Evolutionary conservation across 2,329 filamentous ascomycete species (phyloP).

Genomic region (Lasiodiplodia citricola): DNA sequence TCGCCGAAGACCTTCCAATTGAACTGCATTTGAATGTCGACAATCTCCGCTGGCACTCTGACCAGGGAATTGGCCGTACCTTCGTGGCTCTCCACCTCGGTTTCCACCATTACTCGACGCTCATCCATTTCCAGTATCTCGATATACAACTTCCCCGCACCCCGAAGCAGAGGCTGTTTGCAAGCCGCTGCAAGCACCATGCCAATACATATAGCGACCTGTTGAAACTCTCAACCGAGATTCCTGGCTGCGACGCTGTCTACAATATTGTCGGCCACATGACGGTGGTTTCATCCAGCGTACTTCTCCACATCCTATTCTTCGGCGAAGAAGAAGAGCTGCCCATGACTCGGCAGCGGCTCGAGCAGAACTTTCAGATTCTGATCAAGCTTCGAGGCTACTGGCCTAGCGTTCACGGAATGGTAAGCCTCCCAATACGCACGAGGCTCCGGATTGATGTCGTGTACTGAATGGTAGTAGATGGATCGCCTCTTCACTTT

Average conservation of each 20-base stretch:
- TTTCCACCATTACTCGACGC: conserved; percentile 54
- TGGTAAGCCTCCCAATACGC: neutral
- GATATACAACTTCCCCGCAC: conserved; percentile 36
- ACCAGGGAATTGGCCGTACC: conserved; percentile 48
- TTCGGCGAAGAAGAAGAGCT: conserved; percentile 48
- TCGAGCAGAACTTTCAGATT: conserved; percentile 54
- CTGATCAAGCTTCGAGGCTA: conserved; percentile 48
- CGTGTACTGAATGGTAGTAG: conserved; percentile 24
- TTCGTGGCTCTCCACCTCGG: conserved; percentile 55
- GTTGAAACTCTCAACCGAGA: conserved; percentile 46
- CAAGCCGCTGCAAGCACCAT: conserved; percentile 32
- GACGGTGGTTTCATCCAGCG: conserved; percentile 53
- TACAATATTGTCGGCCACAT: conserved; percentile 56
- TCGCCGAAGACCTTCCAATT: conserved; percentile 16
- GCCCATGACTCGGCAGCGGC: conserved; percentile 39
- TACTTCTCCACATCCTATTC: conserved; percentile 54
- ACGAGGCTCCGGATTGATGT: neutral
- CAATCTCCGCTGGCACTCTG: conserved; percentile 48
- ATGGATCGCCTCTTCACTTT: conserved; percentile 50
- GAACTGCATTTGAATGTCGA: conserved; percentile 22
- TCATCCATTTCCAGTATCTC: conserved; percentile 57
- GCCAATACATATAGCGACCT: conserved; percentile 49
- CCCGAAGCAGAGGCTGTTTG: conserved; percentile 34
- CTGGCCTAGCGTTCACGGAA: conserved; percentile 41
- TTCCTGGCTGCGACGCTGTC: conserved; percentile 47